These are phyloP conservation scores for Barnettozyma hawaiiensis DNA, from an alignment of 1,139 yeast species.

Conservation along the genomic window DNA sequence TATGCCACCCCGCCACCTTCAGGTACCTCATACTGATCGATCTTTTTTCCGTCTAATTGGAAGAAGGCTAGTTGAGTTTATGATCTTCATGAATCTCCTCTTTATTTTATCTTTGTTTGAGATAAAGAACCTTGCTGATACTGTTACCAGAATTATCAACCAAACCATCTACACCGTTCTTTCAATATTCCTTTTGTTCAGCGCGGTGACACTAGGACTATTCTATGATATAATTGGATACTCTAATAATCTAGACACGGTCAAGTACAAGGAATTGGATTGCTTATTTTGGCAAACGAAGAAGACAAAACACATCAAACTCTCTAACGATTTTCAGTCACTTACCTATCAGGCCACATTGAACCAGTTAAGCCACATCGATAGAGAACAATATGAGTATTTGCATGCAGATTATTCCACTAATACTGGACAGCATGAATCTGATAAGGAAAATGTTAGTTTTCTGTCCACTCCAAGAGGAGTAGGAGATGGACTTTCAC, in stretches of 20 bases:
- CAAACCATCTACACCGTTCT: not conserved
- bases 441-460: conserved; percentile 1
- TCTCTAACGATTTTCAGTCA: conserved; percentile 7
- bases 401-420: not conserved
- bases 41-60: not conserved
- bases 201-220: conserved; percentile 2
- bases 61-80: not conserved
- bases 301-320: not conserved
- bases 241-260: not conserved
- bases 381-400: not conserved
- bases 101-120: conserved; percentile 4
- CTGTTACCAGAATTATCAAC: not conserved
- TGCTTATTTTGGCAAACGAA: conserved; percentile 4
- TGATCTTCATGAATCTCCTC: conserved; percentile 2
- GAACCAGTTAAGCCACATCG: not conserved
- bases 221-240: conserved; percentile 1
- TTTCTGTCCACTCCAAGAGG: not conserved
- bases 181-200: conserved; percentile 1
- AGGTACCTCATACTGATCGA: not conserved
- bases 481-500: not conserved
- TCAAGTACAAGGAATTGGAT: conserved; percentile 8
- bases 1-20: not conserved
- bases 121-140: not conserved
- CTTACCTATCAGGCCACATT: not conserved
- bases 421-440: not conserved